Base-by-base conservation (phyloP, 1,284 basidiomycete species). In the Cutaneotrichosporon sp. region DNA sequence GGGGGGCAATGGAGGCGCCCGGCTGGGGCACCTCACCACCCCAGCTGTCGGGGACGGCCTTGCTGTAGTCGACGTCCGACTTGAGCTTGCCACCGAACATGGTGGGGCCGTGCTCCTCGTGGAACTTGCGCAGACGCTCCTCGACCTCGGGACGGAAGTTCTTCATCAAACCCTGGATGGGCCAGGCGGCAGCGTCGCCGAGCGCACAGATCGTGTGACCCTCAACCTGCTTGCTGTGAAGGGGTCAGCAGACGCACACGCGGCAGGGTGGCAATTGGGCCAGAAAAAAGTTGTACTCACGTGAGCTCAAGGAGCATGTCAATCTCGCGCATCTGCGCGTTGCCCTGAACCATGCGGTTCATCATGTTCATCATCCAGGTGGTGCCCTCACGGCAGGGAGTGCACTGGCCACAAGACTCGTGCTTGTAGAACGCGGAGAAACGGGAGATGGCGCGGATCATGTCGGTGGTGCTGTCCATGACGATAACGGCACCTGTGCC, bases 331-430 rank as follows among this genome's bases (percentile, higher is more conserved):
- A 83, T 81, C 71, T 94, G 88, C 1, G 86, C 90, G 17, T 91
- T 83, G 3, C 94, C 93, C 68, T 89, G 86, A 37, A 88, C 67
- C 65, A 77, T 72, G 49, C 91, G 84, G 72, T 90, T 83, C 91
- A 96, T 96, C 88, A 96, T 94, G 77, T 96, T 94, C 83, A 87
- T 89, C 87, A 97, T 90, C 92, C 92, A 96, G 0, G 90, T 93
- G 3, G 92, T 96, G 45, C 92, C 92, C 73, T 96, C 92, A 65
- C 92, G 80, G 76, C 93, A 97, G 2, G 93, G 93, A 7, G 94
- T 97, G 73, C 93, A 98, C 76, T 97, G 96, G 20, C 96, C 96
- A 68, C 94, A 98, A 4, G 90, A 94, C 76, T 97, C 96, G 78
- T 97, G 94, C 77, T 97, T 96, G 80, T 96, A 96, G 78, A 96